A percentile compares a stretch with the other conserved stretches of the same genome.
Conservation (phyloP, 495 filamentous ascomycete species). For the Neurospora sp. region DNA sequence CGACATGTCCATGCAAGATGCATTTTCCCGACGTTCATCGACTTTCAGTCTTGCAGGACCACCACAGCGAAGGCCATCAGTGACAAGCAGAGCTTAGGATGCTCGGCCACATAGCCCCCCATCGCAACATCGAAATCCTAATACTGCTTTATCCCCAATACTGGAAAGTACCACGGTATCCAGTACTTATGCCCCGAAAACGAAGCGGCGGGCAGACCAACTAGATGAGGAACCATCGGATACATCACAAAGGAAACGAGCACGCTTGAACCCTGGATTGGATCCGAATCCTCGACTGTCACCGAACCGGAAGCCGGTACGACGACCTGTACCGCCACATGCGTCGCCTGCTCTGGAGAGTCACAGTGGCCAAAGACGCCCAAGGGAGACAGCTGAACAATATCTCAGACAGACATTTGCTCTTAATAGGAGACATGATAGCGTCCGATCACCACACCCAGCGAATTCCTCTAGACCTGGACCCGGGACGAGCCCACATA, state of each 20-base stretch:
- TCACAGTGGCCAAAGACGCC: not conserved
- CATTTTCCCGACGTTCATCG: conserved; percentile 29
- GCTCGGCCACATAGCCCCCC: conserved; percentile 5
- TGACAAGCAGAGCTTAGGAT: conserved; percentile 31
- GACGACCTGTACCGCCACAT: not conserved
- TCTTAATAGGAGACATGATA: not conserved
- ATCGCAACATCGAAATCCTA: not conserved
- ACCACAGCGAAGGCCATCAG: conserved; percentile 32
- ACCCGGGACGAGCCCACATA: not conserved
- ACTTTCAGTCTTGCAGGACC: conserved; percentile 34
- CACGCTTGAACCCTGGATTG: not conserved
- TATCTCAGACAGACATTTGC: not conserved
- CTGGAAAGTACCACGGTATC: not conserved
- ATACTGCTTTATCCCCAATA: not conserved
- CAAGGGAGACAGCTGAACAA: not conserved
- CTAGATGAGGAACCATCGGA: not conserved
- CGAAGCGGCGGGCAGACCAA: not conserved
- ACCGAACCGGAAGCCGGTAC: not conserved
- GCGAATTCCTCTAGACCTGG: not conserved
- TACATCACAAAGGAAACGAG: not conserved
- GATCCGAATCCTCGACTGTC: not conserved
- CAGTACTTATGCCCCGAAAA: not conserved
- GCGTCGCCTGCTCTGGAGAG: not conserved
- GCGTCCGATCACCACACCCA: not conserved
- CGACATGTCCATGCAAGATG: conserved; percentile 25